phyloP scores from a whole-genome alignment of 805 yeast genomes.

The Starmerella vitae region DNA sequence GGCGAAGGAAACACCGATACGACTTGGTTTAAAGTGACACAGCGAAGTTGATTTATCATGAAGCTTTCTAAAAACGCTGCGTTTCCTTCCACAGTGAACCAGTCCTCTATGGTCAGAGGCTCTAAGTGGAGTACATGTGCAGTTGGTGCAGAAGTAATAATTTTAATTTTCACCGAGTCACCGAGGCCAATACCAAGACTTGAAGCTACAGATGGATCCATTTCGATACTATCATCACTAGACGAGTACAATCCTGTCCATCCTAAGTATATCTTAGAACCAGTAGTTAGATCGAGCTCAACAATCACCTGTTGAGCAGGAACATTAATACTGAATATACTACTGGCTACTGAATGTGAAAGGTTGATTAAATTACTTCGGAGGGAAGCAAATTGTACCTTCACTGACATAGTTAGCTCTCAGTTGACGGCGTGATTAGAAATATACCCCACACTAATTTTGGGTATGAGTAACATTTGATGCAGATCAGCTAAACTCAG shows the following conservation, averaged over 20 bases:
- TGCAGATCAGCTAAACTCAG: no score
- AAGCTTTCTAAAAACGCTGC: constrained; percentile 63
- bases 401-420: constrained; percentile 23
- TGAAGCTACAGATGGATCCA: constrained; percentile 56
- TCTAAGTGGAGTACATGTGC: constrained; percentile 59
- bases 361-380: constrained; percentile 42
- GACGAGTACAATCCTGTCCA: constrained; percentile 49
- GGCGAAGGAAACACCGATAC: constrained; percentile 61
- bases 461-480: no score
- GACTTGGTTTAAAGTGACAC: constrained; percentile 45
- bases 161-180: constrained; percentile 31
- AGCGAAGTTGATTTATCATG: constrained; percentile 66
- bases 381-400: constrained; percentile 28
- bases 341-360: constrained; percentile 36
- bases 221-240: constrained; percentile 33
- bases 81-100: constrained; percentile 81
- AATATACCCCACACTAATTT: no score
- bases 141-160: constrained; percentile 38
- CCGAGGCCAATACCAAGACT: constrained; percentile 36
- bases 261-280: constrained; percentile 35
- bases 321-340: constrained; percentile 39
- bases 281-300: constrained; percentile 29
- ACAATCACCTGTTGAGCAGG: constrained; percentile 45
- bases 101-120: constrained; percentile 64
- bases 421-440: background rate